These are phyloP conservation scores for Fusarium buxicola DNA, from an alignment of 2,329 filamentous ascomycete genomes.

Conservation along the genomic window DNA sequence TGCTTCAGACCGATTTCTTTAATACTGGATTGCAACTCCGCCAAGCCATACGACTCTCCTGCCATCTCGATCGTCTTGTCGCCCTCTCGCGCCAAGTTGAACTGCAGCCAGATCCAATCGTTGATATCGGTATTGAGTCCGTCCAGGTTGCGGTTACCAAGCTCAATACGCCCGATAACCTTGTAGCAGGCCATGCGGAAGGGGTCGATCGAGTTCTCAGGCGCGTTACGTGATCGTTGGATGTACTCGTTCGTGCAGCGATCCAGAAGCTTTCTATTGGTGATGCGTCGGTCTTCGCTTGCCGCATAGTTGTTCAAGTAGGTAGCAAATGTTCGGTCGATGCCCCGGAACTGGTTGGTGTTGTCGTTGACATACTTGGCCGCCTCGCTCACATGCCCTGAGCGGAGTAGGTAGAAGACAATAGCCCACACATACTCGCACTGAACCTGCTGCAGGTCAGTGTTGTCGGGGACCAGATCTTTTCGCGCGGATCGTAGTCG, in stretches of 20 bases:
- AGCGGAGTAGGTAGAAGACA: slow-evolving; percentile 90
- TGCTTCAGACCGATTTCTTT: slow-evolving; percentile 90
- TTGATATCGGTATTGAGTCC: slow-evolving; percentile 73
- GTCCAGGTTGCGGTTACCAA: slow-evolving; percentile 72
- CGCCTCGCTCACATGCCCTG: slow-evolving; percentile 86
- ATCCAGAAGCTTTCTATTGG: slow-evolving; percentile 80
- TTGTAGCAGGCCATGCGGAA: slow-evolving; percentile 99
- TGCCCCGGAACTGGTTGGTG: slow-evolving; percentile 83
- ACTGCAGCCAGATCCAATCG: slow-evolving; percentile 79
- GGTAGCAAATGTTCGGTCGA: slow-evolving; percentile 89
- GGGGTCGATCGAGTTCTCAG: slow-evolving; percentile 89
- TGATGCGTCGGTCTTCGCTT: slow-evolving; percentile 79
- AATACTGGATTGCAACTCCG: slow-evolving; percentile 81
- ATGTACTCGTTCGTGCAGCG: slow-evolving; percentile 92
- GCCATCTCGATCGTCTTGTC: slow-evolving; percentile 73
- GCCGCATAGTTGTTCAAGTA: slow-evolving; percentile 89
- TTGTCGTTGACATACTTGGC: slow-evolving; percentile 86
- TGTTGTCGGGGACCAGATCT: slow-evolving; percentile 84
- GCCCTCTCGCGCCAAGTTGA: slow-evolving; percentile 75
- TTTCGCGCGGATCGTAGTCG: slow-evolving; percentile 82
- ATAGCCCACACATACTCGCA: slow-evolving; percentile 94
- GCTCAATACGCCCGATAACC: slow-evolving; percentile 84
- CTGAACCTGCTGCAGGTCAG: slow-evolving; percentile 81
- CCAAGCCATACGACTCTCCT: slow-evolving; percentile 72
- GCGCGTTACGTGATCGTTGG: slow-evolving; percentile 84